phyloP scores from a whole-genome alignment of 2,329 filamentous ascomycete genomes.

The Pseudogymnoascus sp. region DNA sequence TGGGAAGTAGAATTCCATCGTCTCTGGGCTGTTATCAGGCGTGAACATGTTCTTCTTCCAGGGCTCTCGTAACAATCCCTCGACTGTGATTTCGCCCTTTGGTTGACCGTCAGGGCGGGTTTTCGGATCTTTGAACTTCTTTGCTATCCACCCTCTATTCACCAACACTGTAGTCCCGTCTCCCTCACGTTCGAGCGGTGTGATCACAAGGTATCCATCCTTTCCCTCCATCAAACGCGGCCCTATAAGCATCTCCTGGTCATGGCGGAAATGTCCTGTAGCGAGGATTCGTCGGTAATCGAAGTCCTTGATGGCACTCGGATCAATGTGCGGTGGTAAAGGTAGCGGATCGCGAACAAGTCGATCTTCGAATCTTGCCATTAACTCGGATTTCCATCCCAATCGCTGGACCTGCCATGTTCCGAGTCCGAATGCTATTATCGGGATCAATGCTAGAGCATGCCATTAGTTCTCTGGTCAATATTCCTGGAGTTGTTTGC shows the following conservation, averaged over 20 bases:
- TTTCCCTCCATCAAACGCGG: constrained; percentile 82
- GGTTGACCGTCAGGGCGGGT: constrained; percentile 58
- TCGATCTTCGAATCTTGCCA: constrained; percentile 87
- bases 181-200: constrained; percentile 68
- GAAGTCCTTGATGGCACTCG: constrained; percentile 74
- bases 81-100: constrained; percentile 62
- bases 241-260: constrained; percentile 93
- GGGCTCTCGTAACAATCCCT: constrained; percentile 78
- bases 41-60: constrained; percentile 99
- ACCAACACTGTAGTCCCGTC: constrained; percentile 67
- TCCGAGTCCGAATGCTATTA: constrained; percentile 83
- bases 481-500: constrained; percentile 10
- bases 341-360: constrained; percentile 79
- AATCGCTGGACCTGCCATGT: constrained; percentile 94
- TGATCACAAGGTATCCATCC: constrained; percentile 86
- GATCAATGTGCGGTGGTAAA: constrained; percentile 74
- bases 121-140: constrained; percentile 59
- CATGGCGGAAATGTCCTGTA: constrained; percentile 67
- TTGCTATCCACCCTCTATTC: constrained; percentile 85
- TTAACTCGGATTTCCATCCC: constrained; percentile 85
- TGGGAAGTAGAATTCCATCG: constrained; percentile 87
- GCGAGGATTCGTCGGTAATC: constrained; percentile 82
- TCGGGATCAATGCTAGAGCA: constrained; percentile 56
- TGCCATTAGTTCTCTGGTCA: constrained; percentile 2
- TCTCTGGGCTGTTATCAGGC: constrained; percentile 76